Conservation (phyloP, 225 moss, liverwort and hornwort species). For the Antitrichia curtipendula region DNA sequence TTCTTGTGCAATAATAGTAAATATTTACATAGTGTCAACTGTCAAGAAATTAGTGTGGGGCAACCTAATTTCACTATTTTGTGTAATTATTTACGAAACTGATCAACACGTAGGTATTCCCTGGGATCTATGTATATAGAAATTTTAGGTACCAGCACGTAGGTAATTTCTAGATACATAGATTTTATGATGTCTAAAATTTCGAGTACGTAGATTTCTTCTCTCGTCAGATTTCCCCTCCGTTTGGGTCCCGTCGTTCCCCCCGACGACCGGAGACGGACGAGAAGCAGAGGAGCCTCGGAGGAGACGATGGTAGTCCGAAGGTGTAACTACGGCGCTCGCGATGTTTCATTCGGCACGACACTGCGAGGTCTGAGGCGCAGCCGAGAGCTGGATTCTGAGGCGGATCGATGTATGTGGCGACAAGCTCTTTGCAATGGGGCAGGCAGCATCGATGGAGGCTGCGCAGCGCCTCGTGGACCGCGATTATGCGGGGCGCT, state of each 20-base stretch:
- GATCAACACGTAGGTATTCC: too few relatives aligned
- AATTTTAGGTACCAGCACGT: too few relatives aligned
- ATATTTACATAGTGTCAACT: too few relatives aligned
- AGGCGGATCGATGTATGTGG: background rate
- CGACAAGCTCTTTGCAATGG: background rate
- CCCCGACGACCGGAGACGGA: background rate
- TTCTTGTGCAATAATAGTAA: too few relatives aligned
- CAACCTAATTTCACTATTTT: too few relatives aligned
- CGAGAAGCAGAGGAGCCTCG: background rate
- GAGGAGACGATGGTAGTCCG: background rate
- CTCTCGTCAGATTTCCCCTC: background rate
- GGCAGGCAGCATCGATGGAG: constrained; percentile 24
- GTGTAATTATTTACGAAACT: too few relatives aligned
- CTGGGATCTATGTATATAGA: too few relatives aligned
- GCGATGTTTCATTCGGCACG: background rate
- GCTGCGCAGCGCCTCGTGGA: constrained; percentile 31
- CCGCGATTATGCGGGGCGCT: constrained; percentile 49
- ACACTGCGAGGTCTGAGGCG: background rate
- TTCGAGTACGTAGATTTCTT: background rate
- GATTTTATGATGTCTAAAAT: background rate
- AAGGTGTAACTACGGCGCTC: background rate
- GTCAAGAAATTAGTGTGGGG: too few relatives aligned
- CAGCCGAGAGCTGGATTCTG: background rate
- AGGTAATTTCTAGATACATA: background rate
- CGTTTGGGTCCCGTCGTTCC: background rate